These are phyloP conservation scores for Cerrena zonata DNA, from an alignment of 1,284 basidiomycete genomes.

Conservation along the genomic window DNA sequence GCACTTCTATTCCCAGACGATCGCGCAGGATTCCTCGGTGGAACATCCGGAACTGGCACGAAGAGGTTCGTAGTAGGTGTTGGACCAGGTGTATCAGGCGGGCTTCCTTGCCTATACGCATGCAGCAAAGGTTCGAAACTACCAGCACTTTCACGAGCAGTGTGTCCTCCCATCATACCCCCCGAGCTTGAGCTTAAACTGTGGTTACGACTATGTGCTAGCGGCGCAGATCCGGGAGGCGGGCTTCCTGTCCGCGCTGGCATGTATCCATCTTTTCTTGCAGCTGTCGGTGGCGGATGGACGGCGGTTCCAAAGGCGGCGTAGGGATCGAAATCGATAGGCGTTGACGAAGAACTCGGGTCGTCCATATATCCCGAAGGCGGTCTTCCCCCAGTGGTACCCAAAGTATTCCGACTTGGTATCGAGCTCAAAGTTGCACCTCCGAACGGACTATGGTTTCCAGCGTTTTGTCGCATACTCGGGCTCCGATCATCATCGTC, in stretches of 20 bases:
- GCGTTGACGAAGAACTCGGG: constrained; percentile 13
- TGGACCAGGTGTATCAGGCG: constrained; percentile 18
- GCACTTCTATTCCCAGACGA: constrained; percentile 18
- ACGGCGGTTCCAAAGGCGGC: constrained; percentile 36
- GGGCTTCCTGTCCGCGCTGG: constrained; percentile 44
- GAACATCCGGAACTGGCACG: constrained; percentile 30
- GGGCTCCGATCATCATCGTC: constrained; percentile 42
- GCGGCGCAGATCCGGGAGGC: constrained; percentile 33
- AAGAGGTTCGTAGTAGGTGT: constrained; percentile 7
- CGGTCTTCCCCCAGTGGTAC: constrained; percentile 22
- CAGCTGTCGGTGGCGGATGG: constrained; percentile 23
- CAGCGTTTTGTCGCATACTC: constrained; percentile 22
- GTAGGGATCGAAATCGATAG: constrained; percentile 50
- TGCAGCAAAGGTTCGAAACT: constrained; percentile 63
- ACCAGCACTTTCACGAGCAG: constrained; percentile 47
- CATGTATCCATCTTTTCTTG: constrained; percentile 35
- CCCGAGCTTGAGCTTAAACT: constrained; percentile 24
- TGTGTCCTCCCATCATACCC: constrained; percentile 28
- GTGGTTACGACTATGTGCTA: constrained; percentile 13
- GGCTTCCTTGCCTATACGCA: constrained; percentile 32
- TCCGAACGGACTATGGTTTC: constrained; percentile 13
- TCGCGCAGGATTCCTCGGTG: constrained; percentile 40
- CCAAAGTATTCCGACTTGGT: constrained; percentile 10
- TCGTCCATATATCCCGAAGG: constrained; percentile 24
- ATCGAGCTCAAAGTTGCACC: constrained; percentile 16